Conservation (phyloP, 139 green algal genomes). For the Coelastrella sp. region DNA sequence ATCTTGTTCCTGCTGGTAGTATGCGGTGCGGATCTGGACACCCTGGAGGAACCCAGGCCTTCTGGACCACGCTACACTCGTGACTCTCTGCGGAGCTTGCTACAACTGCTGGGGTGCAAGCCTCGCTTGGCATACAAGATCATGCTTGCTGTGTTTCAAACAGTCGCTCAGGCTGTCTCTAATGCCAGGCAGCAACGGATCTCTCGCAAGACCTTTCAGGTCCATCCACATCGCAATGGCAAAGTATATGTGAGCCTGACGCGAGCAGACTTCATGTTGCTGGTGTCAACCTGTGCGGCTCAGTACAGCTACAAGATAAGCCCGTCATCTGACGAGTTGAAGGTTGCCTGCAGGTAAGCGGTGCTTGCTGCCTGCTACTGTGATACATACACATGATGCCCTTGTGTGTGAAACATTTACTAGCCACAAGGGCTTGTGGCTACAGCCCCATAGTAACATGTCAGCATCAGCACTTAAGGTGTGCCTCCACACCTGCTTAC, state of each 20-base stretch:
- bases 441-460: no score
- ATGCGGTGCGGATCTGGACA: constrained; percentile 19
- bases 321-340: constrained; percentile 60
- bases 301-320: constrained; percentile 61
- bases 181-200: constrained; percentile 7
- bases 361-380: no score
- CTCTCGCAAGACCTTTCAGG: constrained; percentile 31
- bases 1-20: constrained; percentile 43
- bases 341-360: constrained; percentile 61
- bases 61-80: constrained; percentile 75
- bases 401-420: no score
- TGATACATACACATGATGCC: no score
- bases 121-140: constrained; percentile 78
- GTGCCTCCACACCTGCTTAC: no score
- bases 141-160: constrained; percentile 27
- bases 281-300: constrained; percentile 56
- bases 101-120: constrained; percentile 88
- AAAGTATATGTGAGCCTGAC: constrained; percentile 50
- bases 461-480: background rate
- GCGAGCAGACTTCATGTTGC: constrained; percentile 55
- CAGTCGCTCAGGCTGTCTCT: constrained; percentile 33
- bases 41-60: constrained; percentile 28
- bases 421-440: no score
- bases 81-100: constrained; percentile 68
- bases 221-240: constrained; percentile 40